Evolutionary conservation across 495 filamentous ascomycete genomes (phyloP), one percentile per base, ranked within the genome.

Genomic region (Amphirosellinia nigrospora): DNA sequence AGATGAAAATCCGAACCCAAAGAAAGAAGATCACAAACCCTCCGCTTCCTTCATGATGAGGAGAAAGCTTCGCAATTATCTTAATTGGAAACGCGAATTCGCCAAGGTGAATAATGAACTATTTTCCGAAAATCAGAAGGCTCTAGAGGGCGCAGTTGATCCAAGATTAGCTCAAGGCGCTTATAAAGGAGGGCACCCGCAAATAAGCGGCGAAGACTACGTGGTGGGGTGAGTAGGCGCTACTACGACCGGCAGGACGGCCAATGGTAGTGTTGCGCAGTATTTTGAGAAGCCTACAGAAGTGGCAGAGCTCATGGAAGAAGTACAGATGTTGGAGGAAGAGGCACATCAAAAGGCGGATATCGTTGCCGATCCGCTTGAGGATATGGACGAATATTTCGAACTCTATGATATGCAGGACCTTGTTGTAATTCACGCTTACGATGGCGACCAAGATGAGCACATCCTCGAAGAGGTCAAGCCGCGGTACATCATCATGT

Each of bases 401-500:
- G 90, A 97, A 78, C 87, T 97, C 26, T 97, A 94, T 76, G 94
- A 98, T 55, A 96, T 95, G 90, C 88, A 93, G 52, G 90, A 97
- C 72, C 82, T 98, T 30, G 86, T 97, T 26, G 88, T 97, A 58
- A 85, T 98, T 50, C 96, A 98, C 79, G 92, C 96, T 3, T 99
- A 97, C 78, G 84, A 85, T 2, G 96, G 94, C 11, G 96, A 99
- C 77, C 92, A 94, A 85, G 96, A 98, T 81, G 96, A 98, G 74
- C 93, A 97, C 79, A 84, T 98, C 26, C 86, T 99, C 2, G 96
- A 98, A 77, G 96, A 99, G 81, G 84, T 94, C 67, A 93, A 92
- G 65, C 96, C 96, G 1, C 89, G 92, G 46, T 98, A 97, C 79
- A 93, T 99, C 55, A 92, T 99, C 76, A 98, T 99, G 96, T 99